These are phyloP conservation scores for Eucalyptus caleyi DNA, from an alignment of 345 rosid species.

Conservation along the genomic window DNA sequence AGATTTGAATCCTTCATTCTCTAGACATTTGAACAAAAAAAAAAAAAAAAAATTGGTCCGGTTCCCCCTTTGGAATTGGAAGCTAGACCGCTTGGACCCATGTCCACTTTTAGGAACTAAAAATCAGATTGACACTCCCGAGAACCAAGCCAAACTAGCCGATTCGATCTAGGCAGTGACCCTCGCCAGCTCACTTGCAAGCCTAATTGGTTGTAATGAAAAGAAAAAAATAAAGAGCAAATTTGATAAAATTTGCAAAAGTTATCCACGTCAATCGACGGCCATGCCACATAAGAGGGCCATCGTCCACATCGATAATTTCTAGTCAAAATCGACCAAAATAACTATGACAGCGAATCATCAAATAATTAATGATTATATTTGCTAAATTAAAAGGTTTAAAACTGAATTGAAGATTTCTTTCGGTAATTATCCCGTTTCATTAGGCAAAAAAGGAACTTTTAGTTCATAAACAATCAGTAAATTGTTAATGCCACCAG, in stretches of 20 bases:
- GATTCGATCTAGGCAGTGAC: too few relatives aligned
- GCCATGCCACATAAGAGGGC: accelerated
- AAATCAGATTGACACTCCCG: too few relatives aligned
- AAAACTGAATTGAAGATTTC: accelerated
- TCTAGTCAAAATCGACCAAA: accelerated
- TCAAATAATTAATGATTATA: neutral
- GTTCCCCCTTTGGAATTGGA: too few relatives aligned
- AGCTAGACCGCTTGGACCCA: too few relatives aligned
- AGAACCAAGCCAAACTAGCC: too few relatives aligned
- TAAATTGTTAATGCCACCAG: neutral
- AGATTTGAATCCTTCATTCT: too few relatives aligned
- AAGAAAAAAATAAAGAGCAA: neutral
- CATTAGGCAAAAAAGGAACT: neutral
- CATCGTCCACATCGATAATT: accelerated
- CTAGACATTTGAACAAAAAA: too few relatives aligned
- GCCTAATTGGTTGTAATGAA: neutral
- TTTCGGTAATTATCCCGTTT: neutral
- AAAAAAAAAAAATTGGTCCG: accelerated
- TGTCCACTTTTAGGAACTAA: too few relatives aligned
- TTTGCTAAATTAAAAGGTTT: neutral
- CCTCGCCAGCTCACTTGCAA: accelerated
- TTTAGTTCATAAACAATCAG: neutral
- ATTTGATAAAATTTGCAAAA: neutral
- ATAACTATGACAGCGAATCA: accelerated
- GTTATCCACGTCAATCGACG: accelerated